Percentiles rank a stretch among this genome's conserved stretches.
Evolutionary conservation across 2,329 filamentous ascomycete genomes (phyloP).

Genomic region (Hortaea werneckii): DNA sequence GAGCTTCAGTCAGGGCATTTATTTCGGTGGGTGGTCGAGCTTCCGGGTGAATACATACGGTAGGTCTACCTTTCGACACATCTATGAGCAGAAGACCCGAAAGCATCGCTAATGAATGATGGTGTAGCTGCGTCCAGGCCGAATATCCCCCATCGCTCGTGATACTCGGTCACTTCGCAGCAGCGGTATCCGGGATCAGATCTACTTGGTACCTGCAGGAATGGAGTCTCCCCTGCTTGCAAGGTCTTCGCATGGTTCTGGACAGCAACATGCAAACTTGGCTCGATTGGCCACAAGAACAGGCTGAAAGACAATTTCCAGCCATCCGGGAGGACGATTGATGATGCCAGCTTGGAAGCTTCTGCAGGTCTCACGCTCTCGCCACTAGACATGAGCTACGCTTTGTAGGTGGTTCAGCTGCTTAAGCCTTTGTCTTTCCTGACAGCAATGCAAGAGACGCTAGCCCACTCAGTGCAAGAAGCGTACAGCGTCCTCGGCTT

Average conservation of each 20-base stretch:
- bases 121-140: slow-evolving; percentile 6
- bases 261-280: slow-evolving; percentile 11
- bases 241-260: slow-evolving; percentile 11
- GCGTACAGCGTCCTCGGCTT: background rate
- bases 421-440: no score
- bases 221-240: slow-evolving; percentile 13
- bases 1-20: slow-evolving; percentile 4
- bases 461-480: background rate
- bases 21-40: slow-evolving; percentile 5
- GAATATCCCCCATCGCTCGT: slow-evolving; percentile 13
- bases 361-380: no score
- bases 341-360: background rate
- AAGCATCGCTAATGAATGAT: background rate
- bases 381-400: no score
- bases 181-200: slow-evolving; percentile 7
- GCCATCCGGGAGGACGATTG: background rate
- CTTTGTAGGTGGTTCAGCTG: no score
- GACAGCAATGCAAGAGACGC: no score
- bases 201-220: slow-evolving; percentile 12
- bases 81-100: background rate
- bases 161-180: slow-evolving; percentile 15
- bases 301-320: slow-evolving; percentile 2
- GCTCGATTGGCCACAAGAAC: slow-evolving; percentile 17
- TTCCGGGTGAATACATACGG: background rate
- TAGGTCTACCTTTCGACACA: background rate